Base-by-base conservation (phyloP, 164 flowering plant species). In the Pachysandra terminalis region DNA sequence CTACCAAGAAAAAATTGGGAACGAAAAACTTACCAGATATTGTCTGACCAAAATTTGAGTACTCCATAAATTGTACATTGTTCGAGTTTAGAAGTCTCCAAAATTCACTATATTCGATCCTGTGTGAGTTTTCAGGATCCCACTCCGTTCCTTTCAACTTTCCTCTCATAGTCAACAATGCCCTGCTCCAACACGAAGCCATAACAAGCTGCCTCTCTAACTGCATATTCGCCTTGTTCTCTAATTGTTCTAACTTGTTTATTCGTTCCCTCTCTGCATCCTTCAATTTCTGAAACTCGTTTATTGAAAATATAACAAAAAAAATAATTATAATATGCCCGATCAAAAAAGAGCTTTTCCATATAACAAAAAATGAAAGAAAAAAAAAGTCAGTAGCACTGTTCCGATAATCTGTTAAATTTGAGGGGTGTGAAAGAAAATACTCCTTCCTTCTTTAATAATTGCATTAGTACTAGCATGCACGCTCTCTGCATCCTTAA, bases 101-200 rank as follows among this genome's bases (percentile, higher is more conserved):
- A 68, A 94, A 94, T 51, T 94, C 97, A 80, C 95, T 91, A 59
- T 78, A 94, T 59, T 84, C 80, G 65, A 94, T 94, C 79, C 67
- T 72, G 66, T 90, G 95, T 28, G 96, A 90, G 74, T 82, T 88
- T 68, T 80, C 87, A 63, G 98, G 98, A 77, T 94, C 96, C 93
- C 91, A 94, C 76, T 91, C 90, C 3, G 97, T 86, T 54, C 97
- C 97, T 70, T 85, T 91, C 78, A 94, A 73, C 75, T 89, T 94
- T 56, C 97, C 96, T 32, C 82, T 86, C 80, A 85, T 59, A 22
- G 87, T 79, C 75, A 91, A 72, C 74, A 94, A 78, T 9, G 81
- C 66, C 81, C 97, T 80, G 67, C 97, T 90, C 98, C 98, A 94
- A 56, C 68, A 65, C 3, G 97, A 91, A 69, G 97, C 96, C 96